Evolutionary conservation across 345 rosid species (phyloP), one percentile per base, ranked within the genome.

Genomic region (Capsella bursapastoris): DNA sequence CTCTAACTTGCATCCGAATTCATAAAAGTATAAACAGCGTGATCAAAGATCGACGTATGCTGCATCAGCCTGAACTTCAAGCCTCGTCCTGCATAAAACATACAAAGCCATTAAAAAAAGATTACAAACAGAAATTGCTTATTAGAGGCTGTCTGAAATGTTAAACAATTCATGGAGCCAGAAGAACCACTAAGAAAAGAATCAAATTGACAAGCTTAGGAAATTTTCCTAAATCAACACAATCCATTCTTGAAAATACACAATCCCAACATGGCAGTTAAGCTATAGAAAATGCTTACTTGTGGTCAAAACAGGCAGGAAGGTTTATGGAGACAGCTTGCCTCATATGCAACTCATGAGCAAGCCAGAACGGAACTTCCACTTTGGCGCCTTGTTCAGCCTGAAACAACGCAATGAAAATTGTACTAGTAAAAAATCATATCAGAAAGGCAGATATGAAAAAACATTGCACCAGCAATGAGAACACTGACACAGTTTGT

Each of bases 11-110:
- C 92, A 86, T 57, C 96, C 99, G 55, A 92, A 86, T 78, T 92
- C 93, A 52, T 90, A 90, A 73, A 95, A 95, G 61, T 86, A 87
- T 6, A 75, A 86, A 71, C 91, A 89, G 0, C 92, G 89, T 12
- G 96, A 88, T 84, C 81, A 83, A 62, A 95, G 86, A 87, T 95
- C 96, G 62, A 89, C 98, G 64, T 82, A 84, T 5, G 91, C 89
- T 50, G 97, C 94, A 77, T 93, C 98, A 14, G 93, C 97, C 79
- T 91, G 97, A 61, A 93, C 80, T 82, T 93, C 98, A 51, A 86
- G 71, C 82, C 90, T 85, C 63, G 93, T 87, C 82, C 95, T 94
- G 84, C 52, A 56, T 34, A 58, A 13, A 63, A 8, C 9, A 58
- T n/a, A 4, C 3, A 49, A 34, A 48, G 29, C 48, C 62, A 68